phyloP scores from a whole-genome alignment of 352 stramenopile species.

The Peronospora destructor region DNA sequence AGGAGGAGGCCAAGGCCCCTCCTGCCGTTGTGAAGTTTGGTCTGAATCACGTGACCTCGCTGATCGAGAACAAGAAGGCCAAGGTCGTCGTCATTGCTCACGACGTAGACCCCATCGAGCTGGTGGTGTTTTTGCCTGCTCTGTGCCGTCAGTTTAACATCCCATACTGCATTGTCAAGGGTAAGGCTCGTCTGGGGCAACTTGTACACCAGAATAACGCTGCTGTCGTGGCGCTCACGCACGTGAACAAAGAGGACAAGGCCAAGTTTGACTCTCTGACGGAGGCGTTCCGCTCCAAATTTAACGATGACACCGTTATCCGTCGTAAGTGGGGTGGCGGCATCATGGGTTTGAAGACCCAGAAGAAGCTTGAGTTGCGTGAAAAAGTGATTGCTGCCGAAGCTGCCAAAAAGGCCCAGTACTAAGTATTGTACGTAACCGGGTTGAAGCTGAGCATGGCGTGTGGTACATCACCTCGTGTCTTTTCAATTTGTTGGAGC shows the following conservation, averaged over 20 bases:
- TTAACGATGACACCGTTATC: constrained; percentile 91
- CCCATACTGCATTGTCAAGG: constrained; percentile 99
- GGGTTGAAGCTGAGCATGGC: constrained; percentile 7
- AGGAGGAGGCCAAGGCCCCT: constrained; percentile 84
- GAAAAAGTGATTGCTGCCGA: constrained; percentile 96
- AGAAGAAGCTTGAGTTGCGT: constrained; percentile 98
- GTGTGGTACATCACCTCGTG: constrained; percentile 9
- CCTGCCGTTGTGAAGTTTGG: constrained; percentile 96
- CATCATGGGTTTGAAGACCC: constrained; percentile 99
- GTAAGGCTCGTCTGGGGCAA: constrained; percentile 96
- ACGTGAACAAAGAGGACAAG: constrained; percentile 97
- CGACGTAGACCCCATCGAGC: constrained; percentile 97
- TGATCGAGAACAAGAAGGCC: constrained; percentile 99
- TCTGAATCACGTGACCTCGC: constrained; percentile 98
- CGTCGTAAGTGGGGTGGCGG: constrained; percentile 97
- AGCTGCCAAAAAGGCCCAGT: constrained; percentile 97
- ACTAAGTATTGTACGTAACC: constrained; percentile 53
- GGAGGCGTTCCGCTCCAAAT: constrained; percentile 92
- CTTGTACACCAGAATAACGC: constrained; percentile 99
- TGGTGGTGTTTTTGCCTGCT: constrained; percentile 96
- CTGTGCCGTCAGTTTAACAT: constrained; percentile 99
- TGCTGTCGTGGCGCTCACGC: constrained; percentile 92
- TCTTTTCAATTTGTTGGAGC: constrained; percentile 22
- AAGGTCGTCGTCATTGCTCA: constrained; percentile 98
- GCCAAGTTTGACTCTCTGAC: constrained; percentile 93